Conservation (phyloP, 2,329 filamentous ascomycete genomes). For the Exophiala aquamarina region DNA sequence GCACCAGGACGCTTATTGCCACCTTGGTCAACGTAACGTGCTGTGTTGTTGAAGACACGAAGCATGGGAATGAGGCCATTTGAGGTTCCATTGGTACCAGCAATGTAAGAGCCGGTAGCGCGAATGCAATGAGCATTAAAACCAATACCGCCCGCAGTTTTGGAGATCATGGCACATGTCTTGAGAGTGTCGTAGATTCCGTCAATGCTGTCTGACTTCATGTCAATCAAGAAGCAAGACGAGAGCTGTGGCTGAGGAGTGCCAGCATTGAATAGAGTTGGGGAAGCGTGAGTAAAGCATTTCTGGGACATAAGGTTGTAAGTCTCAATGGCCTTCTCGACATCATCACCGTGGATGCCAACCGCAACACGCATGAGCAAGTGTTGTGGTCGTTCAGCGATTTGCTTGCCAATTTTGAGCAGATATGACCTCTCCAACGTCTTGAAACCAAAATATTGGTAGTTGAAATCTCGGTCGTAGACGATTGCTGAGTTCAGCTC, state of each 20-base stretch:
- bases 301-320: slow-evolving; percentile 99
- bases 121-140: slow-evolving; percentile 96
- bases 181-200: slow-evolving; percentile 99
- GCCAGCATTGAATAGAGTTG: slow-evolving; percentile 96
- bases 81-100: slow-evolving; percentile 95
- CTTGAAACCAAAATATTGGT: slow-evolving; percentile 99
- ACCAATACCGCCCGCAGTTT: slow-evolving; percentile 97
- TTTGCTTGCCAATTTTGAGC: slow-evolving; percentile 90
- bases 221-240: slow-evolving; percentile 98
- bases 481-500: slow-evolving; percentile 99
- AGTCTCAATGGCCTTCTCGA: slow-evolving; percentile 93
- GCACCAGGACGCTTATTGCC: slow-evolving; percentile 99
- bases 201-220: slow-evolving; percentile 99
- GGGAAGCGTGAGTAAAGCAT: slow-evolving; percentile 97
- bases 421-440: slow-evolving; percentile 97
- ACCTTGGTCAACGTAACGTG: slow-evolving; percentile 96
- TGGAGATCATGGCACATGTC: slow-evolving; percentile 99
- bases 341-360: slow-evolving; percentile 91
- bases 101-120: slow-evolving; percentile 96
- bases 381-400: slow-evolving; percentile 95
- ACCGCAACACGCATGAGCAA: slow-evolving; percentile 99
- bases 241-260: slow-evolving; percentile 93
- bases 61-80: slow-evolving; percentile 98
- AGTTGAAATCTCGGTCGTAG: slow-evolving; percentile 99
- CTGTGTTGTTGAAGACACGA: slow-evolving; percentile 98